These are phyloP conservation scores for Hypoxylon sp. DNA, from an alignment of 2,329 filamentous ascomycete species.

Conservation along the genomic window DNA sequence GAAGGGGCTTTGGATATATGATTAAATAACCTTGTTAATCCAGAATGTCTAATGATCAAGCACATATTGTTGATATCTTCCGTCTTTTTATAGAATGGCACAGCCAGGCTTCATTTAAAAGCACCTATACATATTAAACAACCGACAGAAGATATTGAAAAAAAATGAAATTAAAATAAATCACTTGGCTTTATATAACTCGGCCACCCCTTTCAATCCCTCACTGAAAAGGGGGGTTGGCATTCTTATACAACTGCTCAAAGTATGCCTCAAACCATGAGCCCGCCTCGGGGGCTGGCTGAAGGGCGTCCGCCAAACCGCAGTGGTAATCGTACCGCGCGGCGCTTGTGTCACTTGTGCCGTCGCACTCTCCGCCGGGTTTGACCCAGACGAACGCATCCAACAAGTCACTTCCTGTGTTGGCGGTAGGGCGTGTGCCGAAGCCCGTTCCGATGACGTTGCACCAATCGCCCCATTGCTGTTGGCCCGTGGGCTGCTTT, in stretches of 20 bases:
- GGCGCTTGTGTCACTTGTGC: constrained; percentile 59
- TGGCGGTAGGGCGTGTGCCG: constrained; percentile 67
- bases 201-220: not conserved
- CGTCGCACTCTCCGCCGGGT: constrained; percentile 67
- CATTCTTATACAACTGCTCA: constrained; percentile 68
- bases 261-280: constrained; percentile 76
- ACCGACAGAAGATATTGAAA: not conserved
- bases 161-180: not conserved
- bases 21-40: not conserved
- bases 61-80: not conserved
- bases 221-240: constrained; percentile 65
- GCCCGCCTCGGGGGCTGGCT: constrained; percentile 79
- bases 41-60: constrained; percentile 12
- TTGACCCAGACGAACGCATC: constrained; percentile 76
- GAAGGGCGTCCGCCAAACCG: constrained; percentile 66
- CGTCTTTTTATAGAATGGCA: not conserved
- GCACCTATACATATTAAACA: not conserved
- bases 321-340: constrained; percentile 68
- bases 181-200: not conserved
- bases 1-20: not conserved
- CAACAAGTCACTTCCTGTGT: constrained; percentile 66
- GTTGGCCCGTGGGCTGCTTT: constrained; percentile 68
- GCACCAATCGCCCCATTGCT: constrained; percentile 73
- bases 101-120: not conserved
- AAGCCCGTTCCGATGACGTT: constrained; percentile 71